Evolutionary conservation across 495 filamentous ascomycete species (phyloP).

Genomic region (Podospora bellae-mahoneyi): DNA sequence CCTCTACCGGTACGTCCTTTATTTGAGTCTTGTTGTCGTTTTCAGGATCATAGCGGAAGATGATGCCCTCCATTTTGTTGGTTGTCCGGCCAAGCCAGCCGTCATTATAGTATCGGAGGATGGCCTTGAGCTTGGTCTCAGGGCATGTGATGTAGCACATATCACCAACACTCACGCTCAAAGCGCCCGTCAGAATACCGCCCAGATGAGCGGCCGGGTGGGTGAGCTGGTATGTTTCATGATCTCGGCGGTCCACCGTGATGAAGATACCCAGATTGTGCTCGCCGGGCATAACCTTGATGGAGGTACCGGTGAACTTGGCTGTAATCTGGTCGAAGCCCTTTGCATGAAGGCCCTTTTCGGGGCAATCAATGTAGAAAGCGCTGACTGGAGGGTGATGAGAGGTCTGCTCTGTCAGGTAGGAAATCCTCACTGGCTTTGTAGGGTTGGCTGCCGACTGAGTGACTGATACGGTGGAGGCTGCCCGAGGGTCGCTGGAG

Average conservation of each 20-base stretch:
- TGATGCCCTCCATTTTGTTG: slow-evolving; percentile 84
- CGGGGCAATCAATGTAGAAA: slow-evolving; percentile 89
- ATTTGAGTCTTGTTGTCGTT: slow-evolving; percentile 74
- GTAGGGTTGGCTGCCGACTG: slow-evolving; percentile 41
- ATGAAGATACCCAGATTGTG: slow-evolving; percentile 97
- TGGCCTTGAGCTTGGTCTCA: slow-evolving; percentile 83
- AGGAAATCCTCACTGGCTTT: slow-evolving; percentile 72
- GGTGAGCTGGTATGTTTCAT: slow-evolving; percentile 91
- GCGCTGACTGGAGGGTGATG: slow-evolving; percentile 97
- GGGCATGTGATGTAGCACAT: slow-evolving; percentile 80
- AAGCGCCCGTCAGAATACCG: slow-evolving; percentile 74
- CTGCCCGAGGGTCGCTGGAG: slow-evolving; percentile 32
- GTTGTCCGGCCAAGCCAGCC: slow-evolving; percentile 90
- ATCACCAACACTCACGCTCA: slow-evolving; percentile 85
- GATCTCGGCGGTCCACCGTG: slow-evolving; percentile 69
- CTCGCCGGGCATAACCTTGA: slow-evolving; percentile 84
- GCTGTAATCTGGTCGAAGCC: slow-evolving; percentile 95
- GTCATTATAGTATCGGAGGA: slow-evolving; percentile 89
- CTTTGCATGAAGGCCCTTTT: slow-evolving; percentile 81
- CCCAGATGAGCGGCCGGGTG: slow-evolving; percentile 93
- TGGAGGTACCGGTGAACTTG: slow-evolving; percentile 94
- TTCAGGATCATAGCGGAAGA: slow-evolving; percentile 81
- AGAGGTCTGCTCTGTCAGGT: slow-evolving; percentile 95
- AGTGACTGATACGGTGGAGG: slow-evolving; percentile 44
- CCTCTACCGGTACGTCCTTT: slow-evolving; percentile 78